A percentile compares a stretch with the other conserved stretches of the same genome.
Conservation (phyloP, 2,329 filamentous ascomycete species). For the Penicillium sp. region DNA sequence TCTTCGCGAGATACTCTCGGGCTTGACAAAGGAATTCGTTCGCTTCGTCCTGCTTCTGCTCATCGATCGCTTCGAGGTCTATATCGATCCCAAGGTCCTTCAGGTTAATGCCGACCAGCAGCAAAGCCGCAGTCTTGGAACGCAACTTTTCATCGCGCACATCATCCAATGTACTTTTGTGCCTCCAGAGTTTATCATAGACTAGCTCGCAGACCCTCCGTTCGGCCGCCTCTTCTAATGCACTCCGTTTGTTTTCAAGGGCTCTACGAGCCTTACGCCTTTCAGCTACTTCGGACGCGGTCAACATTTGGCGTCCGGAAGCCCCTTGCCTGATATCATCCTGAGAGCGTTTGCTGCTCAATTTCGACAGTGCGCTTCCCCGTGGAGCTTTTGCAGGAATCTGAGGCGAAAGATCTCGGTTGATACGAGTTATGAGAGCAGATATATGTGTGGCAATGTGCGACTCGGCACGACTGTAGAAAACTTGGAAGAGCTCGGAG, state of each 20-base stretch:
- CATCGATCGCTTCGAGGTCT: conserved; percentile 53
- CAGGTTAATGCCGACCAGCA: conserved; percentile 86
- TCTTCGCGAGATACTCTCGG: conserved; percentile 67
- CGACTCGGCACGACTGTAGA: conserved; percentile 75
- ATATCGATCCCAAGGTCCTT: conserved; percentile 79
- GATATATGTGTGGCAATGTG: conserved; percentile 87
- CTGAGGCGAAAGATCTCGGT: conserved; percentile 62
- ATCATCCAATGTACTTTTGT: conserved; percentile 88
- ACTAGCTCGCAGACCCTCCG: conserved; percentile 78
- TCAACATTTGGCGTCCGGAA: conserved; percentile 80
- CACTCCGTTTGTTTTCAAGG: conserved; percentile 71
- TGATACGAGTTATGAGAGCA: conserved; percentile 70
- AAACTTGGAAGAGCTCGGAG: conserved; percentile 88
- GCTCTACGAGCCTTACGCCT: conserved; percentile 74
- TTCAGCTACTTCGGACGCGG: conserved; percentile 76
- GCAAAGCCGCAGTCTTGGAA: conserved; percentile 86
- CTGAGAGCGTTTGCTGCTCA: conserved; percentile 43
- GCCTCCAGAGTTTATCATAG: conserved; percentile 85
- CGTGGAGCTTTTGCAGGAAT: conserved; percentile 57
- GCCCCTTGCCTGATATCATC: conserved; percentile 39
- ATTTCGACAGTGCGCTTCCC: conserved; percentile 56
- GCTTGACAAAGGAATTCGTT: conserved; percentile 70
- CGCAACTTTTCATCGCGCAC: conserved; percentile 91
- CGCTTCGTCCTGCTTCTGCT: conserved; percentile 65
- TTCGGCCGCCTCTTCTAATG: conserved; percentile 89